Conservation (phyloP, 306 rosid species). For the Hippophae gyantsensis region DNA sequence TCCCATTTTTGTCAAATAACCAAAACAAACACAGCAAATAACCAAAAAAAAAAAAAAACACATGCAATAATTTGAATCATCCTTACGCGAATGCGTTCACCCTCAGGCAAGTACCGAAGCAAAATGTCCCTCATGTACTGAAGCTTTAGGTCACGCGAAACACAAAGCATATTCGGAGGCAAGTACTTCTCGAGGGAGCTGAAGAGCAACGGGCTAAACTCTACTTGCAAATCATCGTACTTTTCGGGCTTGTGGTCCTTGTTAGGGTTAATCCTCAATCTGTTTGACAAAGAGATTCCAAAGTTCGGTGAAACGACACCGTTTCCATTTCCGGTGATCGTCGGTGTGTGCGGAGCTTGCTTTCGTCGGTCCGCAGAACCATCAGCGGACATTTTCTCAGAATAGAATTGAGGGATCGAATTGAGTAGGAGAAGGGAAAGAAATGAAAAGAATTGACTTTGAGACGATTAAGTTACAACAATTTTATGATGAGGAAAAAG, state of each 20-base stretch:
- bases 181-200: constrained; percentile 71
- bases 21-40: constrained; percentile 7
- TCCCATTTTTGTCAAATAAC: neutral
- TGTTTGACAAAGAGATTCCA: constrained; percentile 16
- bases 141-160: constrained; percentile 56
- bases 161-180: constrained; percentile 48
- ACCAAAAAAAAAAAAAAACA: neutral
- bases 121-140: constrained; percentile 65
- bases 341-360: constrained; percentile 27
- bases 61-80: neutral
- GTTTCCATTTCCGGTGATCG: constrained; percentile 31
- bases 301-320: constrained; percentile 13
- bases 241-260: constrained; percentile 64
- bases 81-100: constrained; percentile 68
- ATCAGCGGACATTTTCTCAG: constrained; percentile 36
- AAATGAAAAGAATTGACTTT: neutral
- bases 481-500: neutral
- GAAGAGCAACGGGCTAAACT: constrained; percentile 67
- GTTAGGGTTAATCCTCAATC: constrained; percentile 48
- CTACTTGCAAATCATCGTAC: constrained; percentile 64
- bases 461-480: neutral
- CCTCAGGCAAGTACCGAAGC: constrained; percentile 53
- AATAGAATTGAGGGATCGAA: neutral
- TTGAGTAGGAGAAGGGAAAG: neutral
- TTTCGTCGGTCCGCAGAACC: constrained; percentile 38